These are phyloP conservation scores for Aspergillus clavatus DNA, from an alignment of 2,329 filamentous ascomycete species.

Conservation along the genomic window DNA sequence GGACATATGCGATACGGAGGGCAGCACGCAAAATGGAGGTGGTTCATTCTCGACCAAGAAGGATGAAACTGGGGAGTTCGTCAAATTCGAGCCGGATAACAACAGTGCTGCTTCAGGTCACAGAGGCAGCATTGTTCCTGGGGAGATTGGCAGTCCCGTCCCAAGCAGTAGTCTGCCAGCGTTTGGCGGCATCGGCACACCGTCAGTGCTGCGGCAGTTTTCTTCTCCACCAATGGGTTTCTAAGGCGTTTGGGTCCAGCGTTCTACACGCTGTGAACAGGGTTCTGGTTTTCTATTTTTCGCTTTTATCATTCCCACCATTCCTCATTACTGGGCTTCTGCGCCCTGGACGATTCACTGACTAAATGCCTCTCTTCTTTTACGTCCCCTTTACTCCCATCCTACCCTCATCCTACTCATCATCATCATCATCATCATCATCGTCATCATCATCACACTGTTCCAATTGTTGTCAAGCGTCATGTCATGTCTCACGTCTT, in stretches of 20 bases:
- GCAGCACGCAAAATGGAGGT: slow-evolving; percentile 78
- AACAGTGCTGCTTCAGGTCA: slow-evolving; percentile 41
- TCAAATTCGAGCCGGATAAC: slow-evolving; percentile 51
- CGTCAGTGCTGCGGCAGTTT: slow-evolving; percentile 35
- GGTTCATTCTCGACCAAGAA: slow-evolving; percentile 73
- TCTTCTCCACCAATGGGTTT: slow-evolving; percentile 35
- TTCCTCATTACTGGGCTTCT: background rate
- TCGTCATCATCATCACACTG: slow-evolving; percentile 3
- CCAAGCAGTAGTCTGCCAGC: slow-evolving; percentile 41
- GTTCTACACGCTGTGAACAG: background rate
- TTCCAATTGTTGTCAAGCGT: slow-evolving; percentile 13
- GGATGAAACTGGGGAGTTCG: slow-evolving; percentile 41
- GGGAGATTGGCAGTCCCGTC: slow-evolving; percentile 66
- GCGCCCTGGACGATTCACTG: background rate
- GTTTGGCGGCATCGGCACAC: slow-evolving; percentile 35
- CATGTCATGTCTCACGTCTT: slow-evolving; percentile 17
- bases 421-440: background rate
- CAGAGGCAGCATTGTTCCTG: slow-evolving; percentile 48
- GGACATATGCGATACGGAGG: slow-evolving; percentile 85
- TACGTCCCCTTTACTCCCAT: background rate
- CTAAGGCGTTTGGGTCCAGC: slow-evolving; percentile 23
- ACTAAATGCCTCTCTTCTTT: background rate
- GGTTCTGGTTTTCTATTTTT: background rate
- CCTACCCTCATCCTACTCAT: background rate
- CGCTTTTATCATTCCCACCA: background rate